Conservation (phyloP, 257 asterid species). For the Penstemon newberryi region DNA sequence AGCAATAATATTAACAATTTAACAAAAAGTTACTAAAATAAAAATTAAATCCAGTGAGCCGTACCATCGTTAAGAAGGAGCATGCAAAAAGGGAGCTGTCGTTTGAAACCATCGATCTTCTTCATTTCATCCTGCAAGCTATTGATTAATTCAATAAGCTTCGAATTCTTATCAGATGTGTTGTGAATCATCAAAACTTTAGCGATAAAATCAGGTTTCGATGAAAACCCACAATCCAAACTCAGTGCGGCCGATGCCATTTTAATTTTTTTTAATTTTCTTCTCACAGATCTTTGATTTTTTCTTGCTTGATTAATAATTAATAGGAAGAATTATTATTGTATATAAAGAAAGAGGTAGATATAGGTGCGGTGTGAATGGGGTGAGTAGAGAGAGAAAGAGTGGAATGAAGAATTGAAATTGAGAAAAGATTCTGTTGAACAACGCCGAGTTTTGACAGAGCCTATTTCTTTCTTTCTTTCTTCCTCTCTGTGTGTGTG, state of each 20-base stretch:
- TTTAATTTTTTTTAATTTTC: background rate
- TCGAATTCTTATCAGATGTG: conserved; percentile 46
- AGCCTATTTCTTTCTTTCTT: conserved; percentile 19
- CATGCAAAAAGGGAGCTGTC: conserved; percentile 79
- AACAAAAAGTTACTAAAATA: too few relatives aligned
- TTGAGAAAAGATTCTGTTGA: conserved; percentile 67
- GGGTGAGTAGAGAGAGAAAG: conserved; percentile 22
- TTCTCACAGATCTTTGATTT: conserved; percentile 38
- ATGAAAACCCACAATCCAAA: conserved; percentile 42
- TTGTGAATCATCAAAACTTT: conserved; percentile 40
- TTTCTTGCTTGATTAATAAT: background rate
- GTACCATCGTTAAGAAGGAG: conserved; percentile 69
- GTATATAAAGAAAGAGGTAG: too few relatives aligned
- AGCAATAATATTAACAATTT: background rate
- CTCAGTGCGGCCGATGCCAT: conserved; percentile 67
- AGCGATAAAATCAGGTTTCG: conserved; percentile 43
- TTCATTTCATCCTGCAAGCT: conserved; percentile 76
- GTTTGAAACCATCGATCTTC: conserved; percentile 81
- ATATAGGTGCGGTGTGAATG: conserved; percentile 17
- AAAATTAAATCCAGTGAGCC: background rate
- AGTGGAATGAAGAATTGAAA: conserved; percentile 16
- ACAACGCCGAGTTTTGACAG: conserved; percentile 83
- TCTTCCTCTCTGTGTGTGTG: conserved; percentile 1
- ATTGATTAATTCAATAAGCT: conserved; percentile 52
- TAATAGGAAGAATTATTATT: background rate